These are phyloP conservation scores for Colletotrichum simmondsii DNA, from an alignment of 2,329 filamentous ascomycete genomes.

Conservation along the genomic window DNA sequence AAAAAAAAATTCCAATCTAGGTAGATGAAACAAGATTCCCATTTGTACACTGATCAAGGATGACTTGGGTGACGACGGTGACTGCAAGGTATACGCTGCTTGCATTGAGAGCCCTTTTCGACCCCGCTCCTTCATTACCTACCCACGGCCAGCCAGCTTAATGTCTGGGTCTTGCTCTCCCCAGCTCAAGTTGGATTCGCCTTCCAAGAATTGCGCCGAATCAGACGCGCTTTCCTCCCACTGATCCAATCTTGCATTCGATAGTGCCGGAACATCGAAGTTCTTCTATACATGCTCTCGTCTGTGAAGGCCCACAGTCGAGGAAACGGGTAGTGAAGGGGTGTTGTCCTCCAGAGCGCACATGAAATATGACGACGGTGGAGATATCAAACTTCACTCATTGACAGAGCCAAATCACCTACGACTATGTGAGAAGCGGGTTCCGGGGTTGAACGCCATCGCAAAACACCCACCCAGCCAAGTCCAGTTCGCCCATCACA, in stretches of 20 bases:
- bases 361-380: not conserved
- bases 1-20: not conserved
- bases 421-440: not conserved
- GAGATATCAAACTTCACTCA: not conserved
- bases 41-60: not conserved
- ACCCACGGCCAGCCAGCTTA: too few species aligned
- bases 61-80: not conserved
- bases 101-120: not conserved
- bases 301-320: too few species aligned
- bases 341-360: not conserved
- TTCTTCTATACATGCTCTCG: too few species aligned
- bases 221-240: not conserved
- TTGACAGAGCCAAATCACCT: not conserved
- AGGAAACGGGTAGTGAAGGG: not conserved
- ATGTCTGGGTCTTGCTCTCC: too few species aligned
- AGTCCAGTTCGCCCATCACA: not conserved
- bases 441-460: not conserved
- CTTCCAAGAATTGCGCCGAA: not conserved
- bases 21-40: conserved; percentile 9
- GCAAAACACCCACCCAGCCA: not conserved
- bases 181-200: not conserved
- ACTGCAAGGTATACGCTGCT: not conserved
- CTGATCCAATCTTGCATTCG: too few species aligned
- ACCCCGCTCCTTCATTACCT: too few species aligned
- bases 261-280: too few species aligned